phyloP scores from a whole-genome alignment of 179 eudicot species.

The Heliamphora pulchella region DNA sequence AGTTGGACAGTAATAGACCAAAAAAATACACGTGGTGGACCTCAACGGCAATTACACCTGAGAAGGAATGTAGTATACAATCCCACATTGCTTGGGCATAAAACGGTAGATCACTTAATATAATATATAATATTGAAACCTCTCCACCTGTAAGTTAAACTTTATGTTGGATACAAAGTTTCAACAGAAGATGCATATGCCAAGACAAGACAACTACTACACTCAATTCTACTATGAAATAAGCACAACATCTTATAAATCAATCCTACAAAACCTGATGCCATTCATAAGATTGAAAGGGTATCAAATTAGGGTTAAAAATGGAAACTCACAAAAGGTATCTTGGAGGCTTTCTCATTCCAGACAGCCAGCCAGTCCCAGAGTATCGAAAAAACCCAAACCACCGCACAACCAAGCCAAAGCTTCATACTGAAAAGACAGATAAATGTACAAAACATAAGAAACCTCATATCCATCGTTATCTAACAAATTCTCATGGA shows the following conservation, averaged over 20 bases:
- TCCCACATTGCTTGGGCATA: too few species aligned
- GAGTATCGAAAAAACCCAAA: conserved; percentile 55
- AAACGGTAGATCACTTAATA: too few species aligned
- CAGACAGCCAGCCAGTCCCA: conserved; percentile 66
- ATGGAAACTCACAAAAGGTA: conserved; percentile 65
- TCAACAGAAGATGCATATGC: too few species aligned
- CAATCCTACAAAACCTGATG: background rate
- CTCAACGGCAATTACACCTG: too few species aligned
- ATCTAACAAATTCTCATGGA: conserved; percentile 3
- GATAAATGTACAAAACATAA: background rate
- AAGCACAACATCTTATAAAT: background rate
- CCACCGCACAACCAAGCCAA: conserved; percentile 92
- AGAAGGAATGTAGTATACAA: too few species aligned
- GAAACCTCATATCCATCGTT: background rate
- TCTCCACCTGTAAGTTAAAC: too few species aligned
- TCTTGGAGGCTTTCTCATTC: conserved; percentile 83
- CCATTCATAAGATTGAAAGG: background rate
- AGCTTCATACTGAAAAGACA: conserved; percentile 66
- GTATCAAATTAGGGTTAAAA: background rate
- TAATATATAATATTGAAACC: too few species aligned
- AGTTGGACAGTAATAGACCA: too few species aligned
- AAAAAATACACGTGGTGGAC: too few species aligned
- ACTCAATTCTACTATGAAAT: background rate
- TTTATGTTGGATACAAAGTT: too few species aligned
- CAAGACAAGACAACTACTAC: too few species aligned